Evolutionary conservation across 2,329 filamentous ascomycete genomes (phyloP).

Genomic region (Aureobasidium sp.): DNA sequence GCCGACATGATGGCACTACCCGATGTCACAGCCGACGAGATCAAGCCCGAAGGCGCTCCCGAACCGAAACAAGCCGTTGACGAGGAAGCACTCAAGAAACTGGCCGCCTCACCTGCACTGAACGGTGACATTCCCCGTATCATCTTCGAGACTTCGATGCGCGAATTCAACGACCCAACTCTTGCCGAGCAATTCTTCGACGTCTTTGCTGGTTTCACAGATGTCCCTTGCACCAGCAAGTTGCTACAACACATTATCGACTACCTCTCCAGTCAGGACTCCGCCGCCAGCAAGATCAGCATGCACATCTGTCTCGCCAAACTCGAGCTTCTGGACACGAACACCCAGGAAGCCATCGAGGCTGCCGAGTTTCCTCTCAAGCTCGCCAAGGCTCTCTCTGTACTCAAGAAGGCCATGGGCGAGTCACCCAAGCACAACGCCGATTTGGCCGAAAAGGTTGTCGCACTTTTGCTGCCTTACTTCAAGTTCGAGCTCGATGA

Average conservation of each 20-base stretch:
- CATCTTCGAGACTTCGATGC: slow-evolving; percentile 79
- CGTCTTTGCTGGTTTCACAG: slow-evolving; percentile 63
- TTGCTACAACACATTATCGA: slow-evolving; percentile 68
- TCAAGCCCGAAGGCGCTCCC: slow-evolving; percentile 46
- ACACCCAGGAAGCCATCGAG: slow-evolving; percentile 46
- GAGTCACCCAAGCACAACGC: slow-evolving; percentile 25
- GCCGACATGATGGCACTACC: slow-evolving; percentile 51
- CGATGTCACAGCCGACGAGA: slow-evolving; percentile 53
- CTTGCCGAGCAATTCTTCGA: slow-evolving; percentile 72
- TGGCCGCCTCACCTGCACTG: slow-evolving; percentile 67
- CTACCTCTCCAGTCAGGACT: slow-evolving; percentile 39
- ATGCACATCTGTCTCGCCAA: slow-evolving; percentile 60
- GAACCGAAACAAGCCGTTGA: slow-evolving; percentile 40
- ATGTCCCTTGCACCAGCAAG: slow-evolving; percentile 54
- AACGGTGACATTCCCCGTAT: slow-evolving; percentile 90
- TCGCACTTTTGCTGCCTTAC: slow-evolving; percentile 42
- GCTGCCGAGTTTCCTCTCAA: slow-evolving; percentile 54
- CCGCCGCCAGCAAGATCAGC: slow-evolving; percentile 50
- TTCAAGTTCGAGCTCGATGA: slow-evolving; percentile 41
- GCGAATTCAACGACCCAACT: slow-evolving; percentile 56
- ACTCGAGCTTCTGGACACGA: slow-evolving; percentile 59
- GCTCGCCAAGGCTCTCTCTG: slow-evolving; percentile 55
- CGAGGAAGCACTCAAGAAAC: slow-evolving; percentile 50
- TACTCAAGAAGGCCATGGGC: slow-evolving; percentile 47
- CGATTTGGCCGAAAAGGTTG: slow-evolving; percentile 37